Base-by-base conservation (phyloP, 352 stramenopile species). In the Phytophthora sp. region DNA sequence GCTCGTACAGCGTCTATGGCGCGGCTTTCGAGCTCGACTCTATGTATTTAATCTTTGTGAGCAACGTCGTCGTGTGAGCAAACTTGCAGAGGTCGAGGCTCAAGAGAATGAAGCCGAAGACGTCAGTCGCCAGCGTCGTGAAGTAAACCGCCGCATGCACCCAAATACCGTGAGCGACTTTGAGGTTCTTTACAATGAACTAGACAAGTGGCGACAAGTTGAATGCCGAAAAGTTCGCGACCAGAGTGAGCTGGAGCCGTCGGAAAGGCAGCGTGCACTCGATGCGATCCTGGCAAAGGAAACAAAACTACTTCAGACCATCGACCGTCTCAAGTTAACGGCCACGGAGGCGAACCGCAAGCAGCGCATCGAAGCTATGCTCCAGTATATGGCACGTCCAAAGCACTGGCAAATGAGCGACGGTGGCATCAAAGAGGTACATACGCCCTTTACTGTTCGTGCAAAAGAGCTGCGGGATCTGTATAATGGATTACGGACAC, bases 361-460 rank as follows among this genome's bases (percentile, higher is more conserved):
- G 45, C 80, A 94, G 67, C 90, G 89, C n/a, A 87, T 97, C 45
- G 74, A 93, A 60, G 79, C 79, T 1, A 97, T 97, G 82, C 66
- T 98, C 20, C 66, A 94, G 47, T 91, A 92, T 57, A 95, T 98
- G 86, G 82, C 86, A 20, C 65, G 79, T 1, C 89, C 93, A 7
- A 98, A 98, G 69, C 76, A 94, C 44, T 98, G 94, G 94, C 86
- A 98, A 57, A 90, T 96, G 83, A 89, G 86, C 63, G 86, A 98
- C 73, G 94, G 94, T 20, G 82, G 88, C 26, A 69, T 96, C 33
- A 91, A 92, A 44, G 77, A 92, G 39, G 90, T 98, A 18, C 84
- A 98, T 60, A 98, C 94, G 31, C 93, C 91, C 4, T 94, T 92
- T 60, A 93, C 83, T 38, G 75, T 89, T 7, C 88, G 94, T 26